A percentile compares a stretch with the other conserved stretches of the same genome.
These are phyloP conservation scores for Draba incana DNA, from an alignment of 345 rosid genomes.

Conservation along the genomic window DNA sequence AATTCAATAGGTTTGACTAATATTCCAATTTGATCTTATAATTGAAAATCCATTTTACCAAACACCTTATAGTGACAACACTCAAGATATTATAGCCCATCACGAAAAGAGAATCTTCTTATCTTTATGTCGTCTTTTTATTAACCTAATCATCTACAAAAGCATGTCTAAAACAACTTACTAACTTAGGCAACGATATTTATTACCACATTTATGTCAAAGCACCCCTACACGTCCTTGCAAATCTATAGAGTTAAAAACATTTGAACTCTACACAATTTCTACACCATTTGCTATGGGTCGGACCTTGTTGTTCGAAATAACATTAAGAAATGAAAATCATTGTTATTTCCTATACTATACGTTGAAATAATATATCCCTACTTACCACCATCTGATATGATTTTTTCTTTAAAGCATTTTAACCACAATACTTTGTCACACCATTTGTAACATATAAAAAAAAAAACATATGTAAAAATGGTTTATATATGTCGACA, in stretches of 20 bases:
- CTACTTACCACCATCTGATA: neutral
- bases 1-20: slow-evolving; percentile 40
- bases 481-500: slow-evolving; percentile 24
- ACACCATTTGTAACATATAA: neutral
- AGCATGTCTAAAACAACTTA: slow-evolving; percentile 30
- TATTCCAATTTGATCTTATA: slow-evolving; percentile 34
- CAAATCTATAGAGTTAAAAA: slow-evolving; percentile 12
- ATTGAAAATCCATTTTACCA: slow-evolving; percentile 43
- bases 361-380: no score
- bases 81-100: slow-evolving; percentile 33
- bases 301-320: no score
- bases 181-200: slow-evolving; percentile 22
- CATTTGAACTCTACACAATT: slow-evolving; percentile 16
- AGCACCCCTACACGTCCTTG: slow-evolving; percentile 25
- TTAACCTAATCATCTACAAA: slow-evolving; percentile 31
- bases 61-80: slow-evolving; percentile 40
- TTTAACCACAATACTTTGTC: slow-evolving; percentile 2
- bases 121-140: slow-evolving; percentile 36
- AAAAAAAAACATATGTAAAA: no score
- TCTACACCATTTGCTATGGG: neutral
- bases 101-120: slow-evolving; percentile 38
- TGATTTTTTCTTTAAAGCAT: neutral
- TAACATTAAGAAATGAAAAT: no score
- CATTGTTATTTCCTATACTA: no score
- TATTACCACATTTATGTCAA: slow-evolving; percentile 35